A percentile compares a stretch with the other conserved stretches of the same genome.
phyloP scores from a whole-genome alignment of 805 yeast genomes.

The Metschnikowia drakensbergensis region DNA sequence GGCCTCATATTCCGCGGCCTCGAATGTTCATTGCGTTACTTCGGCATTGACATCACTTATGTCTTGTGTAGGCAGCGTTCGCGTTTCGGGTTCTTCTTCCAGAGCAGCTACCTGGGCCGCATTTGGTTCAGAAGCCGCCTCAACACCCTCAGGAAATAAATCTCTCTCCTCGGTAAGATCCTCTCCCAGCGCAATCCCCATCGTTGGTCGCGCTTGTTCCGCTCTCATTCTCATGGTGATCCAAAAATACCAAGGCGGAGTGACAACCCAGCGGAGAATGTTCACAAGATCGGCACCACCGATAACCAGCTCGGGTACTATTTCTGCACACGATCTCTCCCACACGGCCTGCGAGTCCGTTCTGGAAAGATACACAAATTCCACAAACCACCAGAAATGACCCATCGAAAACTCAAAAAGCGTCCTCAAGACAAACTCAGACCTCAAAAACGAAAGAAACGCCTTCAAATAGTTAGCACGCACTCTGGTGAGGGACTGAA shows the following conservation, averaged over 20 bases:
- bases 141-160: too few species aligned
- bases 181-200: too few species aligned
- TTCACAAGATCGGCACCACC: neutral
- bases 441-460: slow-evolving; percentile 5
- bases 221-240: neutral
- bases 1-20: neutral
- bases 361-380: slow-evolving; percentile 16
- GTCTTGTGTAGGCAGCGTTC: too few species aligned
- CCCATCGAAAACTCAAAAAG: slow-evolving; percentile 20
- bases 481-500: slow-evolving; percentile 4
- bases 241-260: slow-evolving; percentile 8
- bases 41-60: too few species aligned
- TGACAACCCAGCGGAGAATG: neutral
- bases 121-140: too few species aligned
- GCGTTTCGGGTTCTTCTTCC: too few species aligned
- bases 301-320: neutral
- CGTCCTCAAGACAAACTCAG: slow-evolving; percentile 15
- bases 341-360: neutral
- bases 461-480: slow-evolving; percentile 5
- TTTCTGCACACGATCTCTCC: neutral
- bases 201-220: neutral
- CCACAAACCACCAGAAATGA: slow-evolving; percentile 34
- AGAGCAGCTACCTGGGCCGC: too few species aligned
- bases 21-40: too few species aligned
- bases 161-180: too few species aligned